Base-by-base conservation (phyloP, 2,329 filamentous ascomycete species). In the Aureobasidium namibiae region DNA sequence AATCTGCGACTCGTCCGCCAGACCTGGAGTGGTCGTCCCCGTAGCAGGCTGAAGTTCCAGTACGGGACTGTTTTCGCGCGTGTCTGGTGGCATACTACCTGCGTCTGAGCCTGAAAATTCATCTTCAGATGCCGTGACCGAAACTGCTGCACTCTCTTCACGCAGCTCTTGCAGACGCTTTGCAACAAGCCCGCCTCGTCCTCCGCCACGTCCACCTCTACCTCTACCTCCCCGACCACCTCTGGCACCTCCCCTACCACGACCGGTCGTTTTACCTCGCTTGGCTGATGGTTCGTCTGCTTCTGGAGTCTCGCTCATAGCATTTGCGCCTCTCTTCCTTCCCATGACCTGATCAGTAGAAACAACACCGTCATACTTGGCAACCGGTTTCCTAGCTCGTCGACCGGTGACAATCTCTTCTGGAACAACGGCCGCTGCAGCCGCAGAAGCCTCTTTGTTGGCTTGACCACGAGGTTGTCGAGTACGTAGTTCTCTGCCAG, bases 161-260 rank as follows among this genome's bases (percentile, higher is more conserved):
- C 76, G 70, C 64, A 79, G 73, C 62, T 77, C 75, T 60, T 73
- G 73, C 29, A 79, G 74, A n/a, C 76, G 74, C 61, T 70, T 75
- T 29, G 49, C 49, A 21, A 61, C 41, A 14, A 63, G 38, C 7
- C 61, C 61, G 6, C 56, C 36, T 2, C 26, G 23, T 26, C 52
- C 59, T 3, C 57, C 52, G 7, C 62, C 60, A 14, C 56, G 50
- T 1, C 60, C 45, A 21, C 61, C 56, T 24, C 59, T 49, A 7
- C 56, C 46, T 18, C 62, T 38, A 18, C 60, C 56, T 9, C 60
- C 60, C 3, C 62, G 57, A 10, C 54, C 53, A 8, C 50, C 53
- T n/a, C 61, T 26, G 24, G 56, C 59, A 26, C 59, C 59, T 31
- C 59, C 39, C 3, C 61, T 31, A 3, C 60, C 60, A n/a, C 61